Evolutionary conservation across 2,329 filamentous ascomycete genomes (phyloP).

Genomic region (Apiospora rasikravindrae): DNA sequence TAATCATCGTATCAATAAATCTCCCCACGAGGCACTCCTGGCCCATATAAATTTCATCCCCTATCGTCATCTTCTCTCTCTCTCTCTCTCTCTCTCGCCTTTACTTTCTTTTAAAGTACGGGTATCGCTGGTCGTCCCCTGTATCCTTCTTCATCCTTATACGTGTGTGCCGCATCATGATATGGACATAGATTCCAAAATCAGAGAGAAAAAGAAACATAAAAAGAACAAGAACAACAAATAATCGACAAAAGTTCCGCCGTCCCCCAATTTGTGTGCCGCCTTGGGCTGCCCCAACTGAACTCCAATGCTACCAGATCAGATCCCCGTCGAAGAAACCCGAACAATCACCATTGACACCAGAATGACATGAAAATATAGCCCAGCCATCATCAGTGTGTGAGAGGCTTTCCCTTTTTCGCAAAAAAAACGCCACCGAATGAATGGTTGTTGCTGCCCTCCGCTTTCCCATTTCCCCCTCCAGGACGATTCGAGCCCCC

Average conservation of each 20-base stretch:
- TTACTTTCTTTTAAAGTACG: background rate
- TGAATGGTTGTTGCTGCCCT: conserved; percentile 2
- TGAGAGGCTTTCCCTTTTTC: background rate
- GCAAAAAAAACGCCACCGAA: conserved; percentile 11
- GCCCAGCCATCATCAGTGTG: background rate
- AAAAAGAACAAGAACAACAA: background rate
- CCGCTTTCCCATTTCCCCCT: background rate
- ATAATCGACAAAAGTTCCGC: background rate
- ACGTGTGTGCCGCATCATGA: background rate
- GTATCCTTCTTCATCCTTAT: background rate
- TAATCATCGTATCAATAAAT: conserved; percentile 11
- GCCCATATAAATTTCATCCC: conserved; percentile 6
- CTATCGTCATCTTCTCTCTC: background rate
- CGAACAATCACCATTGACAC: background rate
- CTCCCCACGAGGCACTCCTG: background rate
- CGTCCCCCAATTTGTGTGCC: background rate
- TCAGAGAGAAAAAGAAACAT: background rate
- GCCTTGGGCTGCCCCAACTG: background rate
- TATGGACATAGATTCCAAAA: background rate
- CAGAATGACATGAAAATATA: background rate
- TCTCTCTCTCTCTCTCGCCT: too few species aligned
- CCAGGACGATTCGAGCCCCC: background rate
- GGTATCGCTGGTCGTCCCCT: background rate
- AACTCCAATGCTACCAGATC: conserved; percentile 13
- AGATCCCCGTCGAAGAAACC: background rate